Evolutionary conservation across 2,329 filamentous ascomycete species (phyloP).

Genomic region (Scortechinia acanthostroma): DNA sequence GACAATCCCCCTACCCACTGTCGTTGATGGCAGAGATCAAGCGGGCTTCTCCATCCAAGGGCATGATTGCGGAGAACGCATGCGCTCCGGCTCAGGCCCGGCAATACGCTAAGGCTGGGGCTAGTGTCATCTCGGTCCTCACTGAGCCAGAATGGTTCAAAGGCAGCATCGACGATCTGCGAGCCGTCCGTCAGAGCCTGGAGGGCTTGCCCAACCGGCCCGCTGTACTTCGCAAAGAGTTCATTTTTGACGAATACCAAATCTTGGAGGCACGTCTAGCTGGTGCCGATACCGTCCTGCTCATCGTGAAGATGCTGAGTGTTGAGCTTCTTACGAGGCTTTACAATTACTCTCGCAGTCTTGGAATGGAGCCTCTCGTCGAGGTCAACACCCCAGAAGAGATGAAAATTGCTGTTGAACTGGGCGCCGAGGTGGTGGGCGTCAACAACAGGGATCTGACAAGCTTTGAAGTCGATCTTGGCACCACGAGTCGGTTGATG

Average conservation of each 20-base stretch:
- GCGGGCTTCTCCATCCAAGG: slow-evolving; percentile 90
- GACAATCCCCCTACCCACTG: slow-evolving; percentile 78
- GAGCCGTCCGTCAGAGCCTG: slow-evolving; percentile 80
- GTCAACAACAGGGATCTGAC: slow-evolving; percentile 97
- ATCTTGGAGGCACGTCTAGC: slow-evolving; percentile 89
- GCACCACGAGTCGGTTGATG: slow-evolving; percentile 82
- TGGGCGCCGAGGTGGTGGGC: slow-evolving; percentile 86
- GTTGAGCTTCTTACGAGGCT: slow-evolving; percentile 65
- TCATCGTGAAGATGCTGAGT: slow-evolving; percentile 98
- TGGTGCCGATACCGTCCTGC: slow-evolving; percentile 85
- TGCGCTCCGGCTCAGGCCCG: slow-evolving; percentile 84
- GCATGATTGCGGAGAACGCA: slow-evolving; percentile 79
- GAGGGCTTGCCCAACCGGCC: slow-evolving; percentile 86
- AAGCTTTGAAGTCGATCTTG: slow-evolving; percentile 92
- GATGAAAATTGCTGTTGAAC: slow-evolving; percentile 78
- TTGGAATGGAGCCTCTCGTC: slow-evolving; percentile 95
- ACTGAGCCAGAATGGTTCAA: slow-evolving; percentile 99
- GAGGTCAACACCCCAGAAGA: slow-evolving; percentile 93
- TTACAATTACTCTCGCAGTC: slow-evolving; percentile 79
- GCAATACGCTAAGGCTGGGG: slow-evolving; percentile 86
- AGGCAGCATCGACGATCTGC: slow-evolving; percentile 88
- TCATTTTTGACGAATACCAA: slow-evolving; percentile 96
- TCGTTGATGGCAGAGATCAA: slow-evolving; percentile 97
- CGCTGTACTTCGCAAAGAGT: slow-evolving; percentile 88
- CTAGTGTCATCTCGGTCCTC: slow-evolving; percentile 95